Percentiles rank a stretch among this genome's conserved stretches.
phyloP scores from a whole-genome alignment of 805 yeast genomes.

The Yarrowia sp. region DNA sequence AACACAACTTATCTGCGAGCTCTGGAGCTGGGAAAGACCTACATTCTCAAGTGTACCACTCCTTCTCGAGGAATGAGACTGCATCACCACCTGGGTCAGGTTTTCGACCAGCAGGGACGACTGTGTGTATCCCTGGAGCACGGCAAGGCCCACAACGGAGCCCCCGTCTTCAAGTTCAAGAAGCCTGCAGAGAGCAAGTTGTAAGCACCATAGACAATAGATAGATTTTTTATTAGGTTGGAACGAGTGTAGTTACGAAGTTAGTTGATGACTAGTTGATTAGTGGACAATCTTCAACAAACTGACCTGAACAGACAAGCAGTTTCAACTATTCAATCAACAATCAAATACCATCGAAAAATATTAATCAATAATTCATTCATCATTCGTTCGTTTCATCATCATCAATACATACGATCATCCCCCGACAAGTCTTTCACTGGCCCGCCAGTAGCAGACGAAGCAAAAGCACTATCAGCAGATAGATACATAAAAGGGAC shows the following conservation, averaged over 20 bases:
- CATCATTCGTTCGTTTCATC: background rate
- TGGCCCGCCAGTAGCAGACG: slow-evolving; percentile 24
- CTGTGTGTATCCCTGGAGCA: slow-evolving; percentile 34
- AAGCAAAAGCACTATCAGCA: slow-evolving; percentile 34
- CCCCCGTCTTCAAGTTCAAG: slow-evolving; percentile 34
- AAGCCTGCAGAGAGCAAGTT: slow-evolving; percentile 24
- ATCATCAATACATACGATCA: background rate
- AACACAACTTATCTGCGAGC: slow-evolving; percentile 36
- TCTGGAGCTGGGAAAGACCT: slow-evolving; percentile 27
- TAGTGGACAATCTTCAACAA: too few species aligned
- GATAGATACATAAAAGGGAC: slow-evolving; percentile 23
- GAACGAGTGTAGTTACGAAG: too few species aligned
- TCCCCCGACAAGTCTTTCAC: slow-evolving; percentile 16
- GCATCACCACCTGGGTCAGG: slow-evolving; percentile 34
- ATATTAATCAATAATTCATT: too few species aligned
- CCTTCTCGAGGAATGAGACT: slow-evolving; percentile 37
- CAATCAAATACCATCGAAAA: too few species aligned
- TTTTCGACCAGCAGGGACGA: slow-evolving; percentile 31
- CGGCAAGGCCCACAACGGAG: slow-evolving; percentile 37
- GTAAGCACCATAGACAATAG: slow-evolving; percentile 10
- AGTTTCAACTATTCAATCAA: too few species aligned
- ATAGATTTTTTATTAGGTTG: background rate
- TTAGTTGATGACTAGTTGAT: too few species aligned
- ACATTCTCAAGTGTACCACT: slow-evolving; percentile 21
- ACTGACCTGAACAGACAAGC: too few species aligned